phyloP scores from a whole-genome alignment of 2,329 filamentous ascomycete species.

The Dactylellina sp. region DNA sequence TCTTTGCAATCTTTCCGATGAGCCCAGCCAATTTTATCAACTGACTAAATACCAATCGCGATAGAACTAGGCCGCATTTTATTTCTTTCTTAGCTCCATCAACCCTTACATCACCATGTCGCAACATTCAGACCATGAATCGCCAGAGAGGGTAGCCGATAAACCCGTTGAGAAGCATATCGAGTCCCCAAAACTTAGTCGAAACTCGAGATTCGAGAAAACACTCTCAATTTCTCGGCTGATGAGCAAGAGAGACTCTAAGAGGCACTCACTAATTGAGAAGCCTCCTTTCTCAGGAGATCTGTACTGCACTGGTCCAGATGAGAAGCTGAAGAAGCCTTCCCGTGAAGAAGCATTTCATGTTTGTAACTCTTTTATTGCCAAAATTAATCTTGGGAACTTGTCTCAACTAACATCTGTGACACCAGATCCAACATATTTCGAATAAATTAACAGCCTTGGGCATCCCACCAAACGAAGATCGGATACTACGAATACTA shows the following conservation, averaged over 20 bases:
- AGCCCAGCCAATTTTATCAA: no score
- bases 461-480: constrained; percentile 57
- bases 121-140: constrained; percentile 28
- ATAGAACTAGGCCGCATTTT: constrained; percentile 2
- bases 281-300: constrained; percentile 58
- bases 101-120: constrained; percentile 34
- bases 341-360: constrained; percentile 65
- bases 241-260: constrained; percentile 58
- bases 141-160: constrained; percentile 29
- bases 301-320: constrained; percentile 56
- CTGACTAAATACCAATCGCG: constrained; percentile 1
- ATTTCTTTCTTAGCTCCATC: constrained; percentile 1
- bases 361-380: constrained; percentile 47
- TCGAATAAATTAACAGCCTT: constrained; percentile 55
- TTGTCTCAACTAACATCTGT: constrained; percentile 23
- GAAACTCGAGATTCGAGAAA: constrained; percentile 50
- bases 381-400: constrained; percentile 3
- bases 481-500: constrained; percentile 58
- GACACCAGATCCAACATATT: constrained; percentile 57
- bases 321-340: constrained; percentile 58
- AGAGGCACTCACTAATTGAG: constrained; percentile 44
- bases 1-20: background rate
- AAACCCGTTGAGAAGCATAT: constrained; percentile 35
- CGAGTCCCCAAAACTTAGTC: constrained; percentile 29
- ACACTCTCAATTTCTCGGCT: constrained; percentile 57